A percentile compares a stretch with the other conserved stretches of the same genome.
phyloP scores from a whole-genome alignment of 345 rosid species.

The Gossypium rotundifolium region DNA sequence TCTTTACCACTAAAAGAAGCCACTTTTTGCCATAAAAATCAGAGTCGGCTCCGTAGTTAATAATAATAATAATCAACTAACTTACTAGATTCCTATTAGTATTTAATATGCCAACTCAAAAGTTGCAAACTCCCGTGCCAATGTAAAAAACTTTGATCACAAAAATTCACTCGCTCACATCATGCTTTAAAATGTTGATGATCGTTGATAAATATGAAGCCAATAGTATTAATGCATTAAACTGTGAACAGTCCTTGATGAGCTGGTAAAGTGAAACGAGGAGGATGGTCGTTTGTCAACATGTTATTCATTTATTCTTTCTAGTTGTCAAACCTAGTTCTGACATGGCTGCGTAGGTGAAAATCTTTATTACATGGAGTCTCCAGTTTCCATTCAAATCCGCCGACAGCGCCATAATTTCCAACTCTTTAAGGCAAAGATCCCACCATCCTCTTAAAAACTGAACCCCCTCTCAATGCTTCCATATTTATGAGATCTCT shows the following conservation, averaged over 20 bases:
- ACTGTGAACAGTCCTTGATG: too few species aligned
- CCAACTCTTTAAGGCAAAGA: background rate
- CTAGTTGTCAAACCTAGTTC: background rate
- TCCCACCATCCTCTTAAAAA: background rate
- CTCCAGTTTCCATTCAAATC: slow-evolving; percentile 17
- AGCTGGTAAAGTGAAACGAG: background rate
- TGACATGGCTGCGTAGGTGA: slow-evolving; percentile 30
- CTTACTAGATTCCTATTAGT: slow-evolving; percentile 13
- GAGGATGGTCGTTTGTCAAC: slow-evolving; percentile 4
- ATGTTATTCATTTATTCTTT: background rate
- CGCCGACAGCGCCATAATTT: slow-evolving; percentile 31
- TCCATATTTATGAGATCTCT: slow-evolving; percentile 9
- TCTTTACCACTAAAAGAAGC: background rate
- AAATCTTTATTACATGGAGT: slow-evolving; percentile 33
- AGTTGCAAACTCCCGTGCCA: slow-evolving; percentile 16
- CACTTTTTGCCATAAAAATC: background rate
- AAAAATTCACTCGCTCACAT: background rate
- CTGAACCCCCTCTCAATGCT: background rate
- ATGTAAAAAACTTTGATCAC: background rate
- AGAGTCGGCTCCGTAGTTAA: slow-evolving; percentile 1
- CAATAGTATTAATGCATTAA: too few species aligned
- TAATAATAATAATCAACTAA: slow-evolving; percentile 15
- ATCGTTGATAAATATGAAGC: too few species aligned
- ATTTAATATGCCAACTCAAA: slow-evolving; percentile 26
- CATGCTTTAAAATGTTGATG: too few species aligned